Percentiles rank a stretch among this genome's conserved stretches.
These are phyloP conservation scores for Neofusicoccum cordaticola DNA, from an alignment of 2,329 filamentous ascomycete species.

Conservation along the genomic window DNA sequence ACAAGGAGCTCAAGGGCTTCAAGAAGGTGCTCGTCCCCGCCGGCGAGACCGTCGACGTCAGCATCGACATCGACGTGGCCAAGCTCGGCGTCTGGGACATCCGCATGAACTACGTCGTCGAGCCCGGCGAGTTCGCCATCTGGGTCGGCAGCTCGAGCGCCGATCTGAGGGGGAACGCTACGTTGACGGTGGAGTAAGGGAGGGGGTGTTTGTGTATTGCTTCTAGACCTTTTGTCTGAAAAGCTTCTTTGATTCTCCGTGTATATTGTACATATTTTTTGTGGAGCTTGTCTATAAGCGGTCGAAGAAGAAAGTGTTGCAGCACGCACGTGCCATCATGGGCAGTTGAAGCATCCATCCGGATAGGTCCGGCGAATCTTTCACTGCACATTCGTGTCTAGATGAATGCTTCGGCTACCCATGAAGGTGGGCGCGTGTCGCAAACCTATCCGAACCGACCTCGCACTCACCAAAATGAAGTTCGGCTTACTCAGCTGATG, in stretches of 20 bases:
- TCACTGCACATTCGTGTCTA: no score
- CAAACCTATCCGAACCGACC: no score
- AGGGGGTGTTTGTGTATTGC: not conserved
- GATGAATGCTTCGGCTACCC: no score
- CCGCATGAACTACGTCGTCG: conserved; percentile 69
- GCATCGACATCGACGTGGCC: conserved; percentile 50
- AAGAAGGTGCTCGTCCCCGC: conserved; percentile 62
- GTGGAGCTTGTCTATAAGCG: no score
- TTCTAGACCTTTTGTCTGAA: not conserved
- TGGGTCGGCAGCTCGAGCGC: conserved; percentile 59
- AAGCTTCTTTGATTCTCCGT: not conserved
- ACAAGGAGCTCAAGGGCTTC: conserved; percentile 64
- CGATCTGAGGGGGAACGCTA: conserved; percentile 56
- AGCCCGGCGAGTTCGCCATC: conserved; percentile 65
- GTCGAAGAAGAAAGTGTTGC: no score
- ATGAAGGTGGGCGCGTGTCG: no score
- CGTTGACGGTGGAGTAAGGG: conserved; percentile 47
- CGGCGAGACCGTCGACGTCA: conserved; percentile 56
- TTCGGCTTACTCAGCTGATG: no score
- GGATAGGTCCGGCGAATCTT: no score
- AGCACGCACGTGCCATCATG: no score
- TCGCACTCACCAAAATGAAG: no score
- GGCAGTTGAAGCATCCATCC: no score
- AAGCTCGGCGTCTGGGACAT: conserved; percentile 57
- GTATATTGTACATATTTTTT: not conserved